These are phyloP conservation scores for Cordyceps sp. DNA, from an alignment of 2,329 filamentous ascomycete genomes.

Conservation along the genomic window DNA sequence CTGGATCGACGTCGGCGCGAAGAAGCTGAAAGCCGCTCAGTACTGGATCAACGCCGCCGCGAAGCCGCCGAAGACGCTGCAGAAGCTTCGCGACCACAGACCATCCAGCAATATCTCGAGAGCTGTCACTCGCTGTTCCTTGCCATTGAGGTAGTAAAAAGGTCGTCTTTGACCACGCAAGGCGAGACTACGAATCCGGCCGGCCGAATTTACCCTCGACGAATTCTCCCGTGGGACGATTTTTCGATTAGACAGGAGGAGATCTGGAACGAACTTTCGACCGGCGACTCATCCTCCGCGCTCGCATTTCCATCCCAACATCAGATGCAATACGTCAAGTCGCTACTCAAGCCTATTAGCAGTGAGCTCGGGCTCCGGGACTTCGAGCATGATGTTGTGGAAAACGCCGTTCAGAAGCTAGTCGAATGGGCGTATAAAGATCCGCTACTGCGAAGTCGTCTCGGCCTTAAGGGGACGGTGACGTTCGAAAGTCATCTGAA, in stretches of 20 bases:
- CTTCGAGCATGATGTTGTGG: constrained; percentile 16
- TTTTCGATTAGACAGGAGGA: constrained; percentile 10
- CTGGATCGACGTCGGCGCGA: too few species aligned
- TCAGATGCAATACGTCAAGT: neutral
- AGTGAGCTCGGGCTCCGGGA: constrained; percentile 4
- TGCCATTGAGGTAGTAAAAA: constrained; percentile 14
- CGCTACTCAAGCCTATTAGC: neutral
- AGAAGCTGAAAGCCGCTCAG: too few species aligned
- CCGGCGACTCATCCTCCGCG: neutral
- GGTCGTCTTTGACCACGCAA: constrained; percentile 14
- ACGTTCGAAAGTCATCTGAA: constrained; percentile 21
- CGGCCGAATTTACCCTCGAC: constrained; percentile 15
- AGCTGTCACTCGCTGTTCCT: too few species aligned
- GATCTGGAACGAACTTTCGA: neutral
- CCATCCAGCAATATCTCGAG: too few species aligned
- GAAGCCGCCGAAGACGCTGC: too few species aligned
- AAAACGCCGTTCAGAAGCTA: constrained; percentile 14
- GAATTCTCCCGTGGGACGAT: constrained; percentile 18
- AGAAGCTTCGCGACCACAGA: too few species aligned
- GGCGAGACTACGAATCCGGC: constrained; percentile 15
- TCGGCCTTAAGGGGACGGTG: constrained; percentile 16
- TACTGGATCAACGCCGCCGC: too few species aligned
- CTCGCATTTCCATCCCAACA: constrained; percentile 6
- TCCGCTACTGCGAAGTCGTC: constrained; percentile 8
- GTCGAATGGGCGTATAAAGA: constrained; percentile 12